Conservation (phyloP, 2,329 filamentous ascomycete genomes). For the Nothomitra cinnamomea region DNA sequence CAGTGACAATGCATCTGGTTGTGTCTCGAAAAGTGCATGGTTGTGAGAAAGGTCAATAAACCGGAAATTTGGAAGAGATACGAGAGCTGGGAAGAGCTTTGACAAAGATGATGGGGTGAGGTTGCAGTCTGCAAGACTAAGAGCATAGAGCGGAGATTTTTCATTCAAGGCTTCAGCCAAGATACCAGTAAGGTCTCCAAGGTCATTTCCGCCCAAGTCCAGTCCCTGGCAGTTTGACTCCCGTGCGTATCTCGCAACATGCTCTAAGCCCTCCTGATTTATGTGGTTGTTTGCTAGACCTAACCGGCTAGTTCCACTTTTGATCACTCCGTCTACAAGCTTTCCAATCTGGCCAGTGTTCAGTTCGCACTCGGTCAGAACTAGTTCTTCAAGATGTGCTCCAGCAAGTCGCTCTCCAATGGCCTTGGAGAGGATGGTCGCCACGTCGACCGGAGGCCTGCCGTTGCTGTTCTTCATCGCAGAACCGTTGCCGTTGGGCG, state of each 20-base stretch:
- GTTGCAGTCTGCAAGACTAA: slow-evolving; percentile 77
- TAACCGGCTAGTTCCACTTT: slow-evolving; percentile 60
- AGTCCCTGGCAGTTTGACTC: slow-evolving; percentile 70
- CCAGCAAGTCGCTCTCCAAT: slow-evolving; percentile 63
- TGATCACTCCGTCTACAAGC: slow-evolving; percentile 67
- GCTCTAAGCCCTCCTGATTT: slow-evolving; percentile 52
- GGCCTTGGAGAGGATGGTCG: slow-evolving; percentile 54
- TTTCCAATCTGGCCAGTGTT: slow-evolving; percentile 52
- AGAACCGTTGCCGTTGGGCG: not conserved
- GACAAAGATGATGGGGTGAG: slow-evolving; percentile 56
- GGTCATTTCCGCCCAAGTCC: slow-evolving; percentile 74
- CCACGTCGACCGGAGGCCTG: slow-evolving; percentile 31
- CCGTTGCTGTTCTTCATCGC: slow-evolving; percentile 14
- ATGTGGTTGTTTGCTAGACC: slow-evolving; percentile 73
- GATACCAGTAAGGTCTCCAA: slow-evolving; percentile 28
- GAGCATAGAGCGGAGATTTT: slow-evolving; percentile 49
- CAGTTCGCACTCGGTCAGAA: slow-evolving; percentile 64
- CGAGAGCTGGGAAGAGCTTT: slow-evolving; percentile 57
- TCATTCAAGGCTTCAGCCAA: slow-evolving; percentile 35
- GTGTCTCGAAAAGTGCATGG: slow-evolving; percentile 53
- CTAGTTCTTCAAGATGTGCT: slow-evolving; percentile 60
- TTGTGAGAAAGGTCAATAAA: slow-evolving; percentile 93
- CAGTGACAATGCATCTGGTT: slow-evolving; percentile 56
- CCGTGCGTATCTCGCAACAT: slow-evolving; percentile 60
- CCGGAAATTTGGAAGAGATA: slow-evolving; percentile 53